These are phyloP conservation scores for Harrya chromipes DNA, from an alignment of 768 basidiomycete species.

Conservation along the genomic window DNA sequence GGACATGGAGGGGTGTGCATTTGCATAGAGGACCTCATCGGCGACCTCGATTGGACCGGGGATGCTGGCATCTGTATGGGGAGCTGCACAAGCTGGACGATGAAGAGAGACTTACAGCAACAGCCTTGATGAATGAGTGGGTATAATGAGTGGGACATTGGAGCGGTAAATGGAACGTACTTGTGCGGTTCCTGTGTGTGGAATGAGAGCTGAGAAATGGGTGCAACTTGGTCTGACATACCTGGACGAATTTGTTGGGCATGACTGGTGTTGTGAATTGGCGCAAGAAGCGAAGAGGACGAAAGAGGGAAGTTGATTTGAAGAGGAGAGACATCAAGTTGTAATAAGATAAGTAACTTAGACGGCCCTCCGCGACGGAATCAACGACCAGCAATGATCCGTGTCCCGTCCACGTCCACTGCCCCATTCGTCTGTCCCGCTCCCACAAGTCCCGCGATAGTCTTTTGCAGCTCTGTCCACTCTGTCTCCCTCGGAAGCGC, in stretches of 20 bases:
- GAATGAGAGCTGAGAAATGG: too few species aligned
- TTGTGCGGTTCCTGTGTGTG: slow-evolving; percentile 41
- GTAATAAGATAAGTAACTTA: too few species aligned
- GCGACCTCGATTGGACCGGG: slow-evolving; percentile 64
- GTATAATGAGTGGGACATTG: slow-evolving; percentile 22
- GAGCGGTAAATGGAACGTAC: slow-evolving; percentile 33
- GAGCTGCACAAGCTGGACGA: neutral
- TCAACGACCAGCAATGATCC: slow-evolving; percentile 36
- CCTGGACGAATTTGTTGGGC: slow-evolving; percentile 21
- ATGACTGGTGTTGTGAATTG: slow-evolving; percentile 14
- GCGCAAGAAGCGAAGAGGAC: neutral
- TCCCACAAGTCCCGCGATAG: slow-evolving; percentile 63
- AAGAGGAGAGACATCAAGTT: neutral
- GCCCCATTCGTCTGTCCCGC: slow-evolving; percentile 45
- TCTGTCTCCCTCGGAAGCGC: slow-evolving; percentile 85
- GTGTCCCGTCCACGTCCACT: slow-evolving; percentile 27
- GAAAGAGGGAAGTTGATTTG: neutral
- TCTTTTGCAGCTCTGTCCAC: slow-evolving; percentile 92
- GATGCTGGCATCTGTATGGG: slow-evolving; percentile 38
- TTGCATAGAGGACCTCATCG: slow-evolving; percentile 81
- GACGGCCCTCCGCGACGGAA: slow-evolving; percentile 17
- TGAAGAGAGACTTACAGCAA: slow-evolving; percentile 38
- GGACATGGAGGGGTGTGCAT: slow-evolving; percentile 88
- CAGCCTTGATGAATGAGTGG: slow-evolving; percentile 36
- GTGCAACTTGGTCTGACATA: too few species aligned